Conservation (phyloP, 2,329 filamentous ascomycete genomes). For the Plectosphaerella plurivora region DNA sequence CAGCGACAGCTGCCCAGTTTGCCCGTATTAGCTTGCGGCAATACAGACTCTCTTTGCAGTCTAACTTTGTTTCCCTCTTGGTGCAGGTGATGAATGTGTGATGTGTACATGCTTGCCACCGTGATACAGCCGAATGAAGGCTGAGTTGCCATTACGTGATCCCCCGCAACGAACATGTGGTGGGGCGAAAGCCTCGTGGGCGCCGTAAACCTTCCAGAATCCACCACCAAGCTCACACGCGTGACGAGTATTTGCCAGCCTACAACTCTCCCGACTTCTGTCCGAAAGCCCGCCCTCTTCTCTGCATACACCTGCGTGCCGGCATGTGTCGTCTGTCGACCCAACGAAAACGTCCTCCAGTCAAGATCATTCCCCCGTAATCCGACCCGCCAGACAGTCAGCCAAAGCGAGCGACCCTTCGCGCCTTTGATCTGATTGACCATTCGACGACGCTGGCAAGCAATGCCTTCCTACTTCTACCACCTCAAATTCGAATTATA, state of each 20-base stretch:
- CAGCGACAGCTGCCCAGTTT: background rate
- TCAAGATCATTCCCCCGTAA: background rate
- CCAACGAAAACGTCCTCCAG: background rate
- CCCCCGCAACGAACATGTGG: background rate
- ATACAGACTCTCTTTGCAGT: background rate
- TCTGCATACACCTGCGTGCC: background rate
- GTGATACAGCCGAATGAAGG: background rate
- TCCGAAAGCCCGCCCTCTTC: background rate
- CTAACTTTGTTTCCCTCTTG: background rate
- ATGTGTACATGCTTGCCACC: background rate
- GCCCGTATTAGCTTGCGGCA: background rate
- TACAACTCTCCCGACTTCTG: background rate
- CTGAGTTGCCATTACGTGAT: background rate
- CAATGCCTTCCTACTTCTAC: slow-evolving; percentile 57
- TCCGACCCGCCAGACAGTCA: background rate
- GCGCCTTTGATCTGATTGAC: background rate
- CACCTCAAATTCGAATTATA: slow-evolving; percentile 66
- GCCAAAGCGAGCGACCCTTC: background rate
- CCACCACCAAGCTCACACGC: too few species aligned
- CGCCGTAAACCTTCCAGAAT: background rate
- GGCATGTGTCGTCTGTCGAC: background rate
- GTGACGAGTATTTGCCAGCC: background rate
- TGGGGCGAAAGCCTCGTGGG: background rate
- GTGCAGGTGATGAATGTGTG: background rate
- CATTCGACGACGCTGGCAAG: background rate